Evolutionary conservation across 2,329 filamentous ascomycete species (phyloP), one percentile per base, ranked within the genome.

Genomic region (Scorias spongiosa): DNA sequence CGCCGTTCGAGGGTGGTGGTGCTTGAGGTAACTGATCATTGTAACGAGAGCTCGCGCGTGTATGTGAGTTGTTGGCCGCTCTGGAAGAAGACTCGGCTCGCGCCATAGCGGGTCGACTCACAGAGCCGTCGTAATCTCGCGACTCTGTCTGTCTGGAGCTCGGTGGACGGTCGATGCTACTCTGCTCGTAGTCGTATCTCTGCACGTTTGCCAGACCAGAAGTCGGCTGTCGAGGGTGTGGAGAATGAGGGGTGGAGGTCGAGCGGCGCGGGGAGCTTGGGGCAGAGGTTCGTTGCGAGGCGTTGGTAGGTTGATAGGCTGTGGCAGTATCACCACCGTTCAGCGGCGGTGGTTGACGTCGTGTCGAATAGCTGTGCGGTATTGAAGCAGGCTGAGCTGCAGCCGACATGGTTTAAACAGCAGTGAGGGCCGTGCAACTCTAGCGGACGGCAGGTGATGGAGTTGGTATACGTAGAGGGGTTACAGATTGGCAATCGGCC

Each of bases 161-260:
- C 32, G 47, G 45, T 39, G 2, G 75, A 67, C 73, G 69, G 55
- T 76, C 74, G 66, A 83, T 63, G 67, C 80, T 80, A 55, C 73
- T 70, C 54, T 79, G 74, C 65, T 89, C 84, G 68, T 79, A 80
- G 64, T 91, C 84, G 62, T 80, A 72, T 56, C 81, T 77, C 45
- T 71, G 68, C 53, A 74, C 69, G 58, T 66, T 68, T 45, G 66
- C 66, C 39, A 77, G 66, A 39, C 67, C 65, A 62, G 61, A 54
- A 64, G 68, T 56, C 66, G 70, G 45, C 60, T 60, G 41, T 60
- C 57, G 52, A 47, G 51, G 53, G 54, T 54, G 62, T 14, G 51
- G 48, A n/a, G 51, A 46, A 40, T 62, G 60, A 29, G 63, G 55
- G 30, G 59, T 55, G 26, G 61, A 62, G 42, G 56, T 55, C 39